Percentiles rank a stretch among this genome's conserved stretches.
phyloP scores from a whole-genome alignment of 768 basidiomycete species.

The Piloderma croceum region DNA sequence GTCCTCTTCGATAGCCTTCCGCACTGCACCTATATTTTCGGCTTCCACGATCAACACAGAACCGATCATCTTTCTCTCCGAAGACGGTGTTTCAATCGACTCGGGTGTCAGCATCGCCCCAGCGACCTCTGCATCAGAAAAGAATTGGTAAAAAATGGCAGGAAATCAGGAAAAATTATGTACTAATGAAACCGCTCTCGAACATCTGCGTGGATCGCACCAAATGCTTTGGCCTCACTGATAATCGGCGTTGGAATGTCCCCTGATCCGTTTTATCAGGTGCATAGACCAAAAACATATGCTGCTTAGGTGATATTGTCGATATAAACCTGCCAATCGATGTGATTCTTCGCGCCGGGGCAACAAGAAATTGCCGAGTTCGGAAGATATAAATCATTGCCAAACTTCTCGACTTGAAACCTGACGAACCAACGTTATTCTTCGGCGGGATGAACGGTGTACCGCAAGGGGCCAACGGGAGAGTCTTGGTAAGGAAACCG shows the following conservation, averaged over 20 bases:
- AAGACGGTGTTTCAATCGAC: slow-evolving; percentile 39
- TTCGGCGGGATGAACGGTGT: no score
- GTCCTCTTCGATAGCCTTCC: slow-evolving; percentile 27
- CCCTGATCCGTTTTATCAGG: slow-evolving; percentile 61
- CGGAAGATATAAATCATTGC: no score
- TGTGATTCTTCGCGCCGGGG: no score
- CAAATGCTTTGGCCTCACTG: slow-evolving; percentile 50
- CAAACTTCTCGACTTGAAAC: no score
- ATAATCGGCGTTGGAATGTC: slow-evolving; percentile 48
- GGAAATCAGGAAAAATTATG: slow-evolving; percentile 18
- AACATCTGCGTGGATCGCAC: slow-evolving; percentile 37
- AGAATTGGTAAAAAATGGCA: neutral
- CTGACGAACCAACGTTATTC: no score
- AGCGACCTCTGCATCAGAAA: slow-evolving; percentile 48
- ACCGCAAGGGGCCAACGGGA: no score
- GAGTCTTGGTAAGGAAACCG: neutral
- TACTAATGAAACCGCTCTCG: slow-evolving; percentile 46
- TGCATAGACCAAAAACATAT: slow-evolving; percentile 63
- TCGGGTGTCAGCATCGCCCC: slow-evolving; percentile 58
- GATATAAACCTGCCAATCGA: no score
- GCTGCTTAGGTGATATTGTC: no score
- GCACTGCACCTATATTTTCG: slow-evolving; percentile 43
- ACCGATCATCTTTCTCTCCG: slow-evolving; percentile 55
- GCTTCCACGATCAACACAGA: slow-evolving; percentile 53
- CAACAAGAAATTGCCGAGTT: no score